phyloP scores from a whole-genome alignment of 371 early-diverging fungal genomes.

The Funneliformis caledonium region DNA sequence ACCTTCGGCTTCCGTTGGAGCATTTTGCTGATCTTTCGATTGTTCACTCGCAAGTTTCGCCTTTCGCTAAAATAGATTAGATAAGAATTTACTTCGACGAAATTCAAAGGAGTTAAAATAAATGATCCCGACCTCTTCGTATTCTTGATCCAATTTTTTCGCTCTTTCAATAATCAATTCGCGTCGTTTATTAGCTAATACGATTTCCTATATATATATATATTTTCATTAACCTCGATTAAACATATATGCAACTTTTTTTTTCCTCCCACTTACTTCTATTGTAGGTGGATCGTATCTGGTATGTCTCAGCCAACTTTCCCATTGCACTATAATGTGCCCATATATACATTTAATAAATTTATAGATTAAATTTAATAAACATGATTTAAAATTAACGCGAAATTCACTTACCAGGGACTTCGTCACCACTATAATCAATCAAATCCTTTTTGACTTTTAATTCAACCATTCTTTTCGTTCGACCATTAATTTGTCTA shows the following conservation, averaged over 20 bases:
- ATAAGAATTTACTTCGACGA: background rate
- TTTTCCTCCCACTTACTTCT: slow-evolving; percentile 15
- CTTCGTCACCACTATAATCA: slow-evolving; percentile 25
- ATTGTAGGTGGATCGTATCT: slow-evolving; percentile 34
- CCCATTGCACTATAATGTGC: slow-evolving; percentile 32
- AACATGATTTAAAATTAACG: background rate
- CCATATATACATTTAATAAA: background rate
- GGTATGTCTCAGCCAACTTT: slow-evolving; percentile 40
- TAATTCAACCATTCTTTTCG: slow-evolving; percentile 24
- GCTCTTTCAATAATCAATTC: slow-evolving; percentile 30
- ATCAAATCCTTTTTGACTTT: background rate
- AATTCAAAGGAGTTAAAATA: background rate
- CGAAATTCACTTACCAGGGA: slow-evolving; percentile 22
- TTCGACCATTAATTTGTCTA: slow-evolving; percentile 5
- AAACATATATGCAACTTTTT: background rate
- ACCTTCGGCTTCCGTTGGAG: background rate
- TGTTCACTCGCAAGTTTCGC: background rate
- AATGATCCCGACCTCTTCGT: background rate
- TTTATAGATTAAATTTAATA: too few species aligned
- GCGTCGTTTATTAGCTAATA: slow-evolving; percentile 9
- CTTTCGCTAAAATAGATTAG: too few species aligned
- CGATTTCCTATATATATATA: slow-evolving; percentile 12
- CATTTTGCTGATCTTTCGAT: background rate
- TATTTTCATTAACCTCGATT: background rate
- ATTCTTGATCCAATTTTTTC: slow-evolving; percentile 33